phyloP scores from a whole-genome alignment of 768 basidiomycete species.

The Sistotremastrum suecicum region DNA sequence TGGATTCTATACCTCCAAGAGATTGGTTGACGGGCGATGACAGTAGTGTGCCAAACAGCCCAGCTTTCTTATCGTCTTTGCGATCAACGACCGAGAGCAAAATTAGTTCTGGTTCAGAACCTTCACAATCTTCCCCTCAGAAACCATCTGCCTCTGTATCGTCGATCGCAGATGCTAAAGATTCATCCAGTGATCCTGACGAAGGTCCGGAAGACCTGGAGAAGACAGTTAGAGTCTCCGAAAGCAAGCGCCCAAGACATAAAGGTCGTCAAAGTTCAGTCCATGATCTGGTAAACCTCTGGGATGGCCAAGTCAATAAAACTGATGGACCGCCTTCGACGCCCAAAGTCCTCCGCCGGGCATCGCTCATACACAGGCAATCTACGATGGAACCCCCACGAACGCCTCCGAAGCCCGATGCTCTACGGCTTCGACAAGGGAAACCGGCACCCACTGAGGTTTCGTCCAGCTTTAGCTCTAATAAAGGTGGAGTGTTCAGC shows the following conservation, averaged over 20 bases:
- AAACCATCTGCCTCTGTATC: not conserved
- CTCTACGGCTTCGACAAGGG: too few species aligned
- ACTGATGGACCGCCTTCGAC: not conserved
- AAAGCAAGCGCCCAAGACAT: constrained; percentile 19
- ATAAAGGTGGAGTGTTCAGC: too few species aligned
- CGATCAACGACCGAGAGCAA: not conserved
- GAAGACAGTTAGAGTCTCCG: constrained; percentile 13
- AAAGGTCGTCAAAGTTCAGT: constrained; percentile 68
- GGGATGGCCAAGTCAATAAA: constrained; percentile 37
- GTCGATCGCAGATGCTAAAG: constrained; percentile 12
- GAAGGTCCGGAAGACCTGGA: constrained; percentile 35
- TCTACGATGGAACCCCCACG: too few species aligned
- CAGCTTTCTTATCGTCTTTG: not conserved
- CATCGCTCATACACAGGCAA: not conserved
- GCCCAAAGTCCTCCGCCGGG: not conserved
- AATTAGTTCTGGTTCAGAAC: not conserved
- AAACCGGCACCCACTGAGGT: too few species aligned
- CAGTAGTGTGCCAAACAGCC: constrained; percentile 10
- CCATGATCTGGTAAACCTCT: constrained; percentile 69
- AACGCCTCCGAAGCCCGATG: too few species aligned
- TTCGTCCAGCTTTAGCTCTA: too few species aligned
- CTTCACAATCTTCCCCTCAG: not conserved
- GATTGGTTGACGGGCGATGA: constrained; percentile 73
- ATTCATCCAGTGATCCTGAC: constrained; percentile 37
- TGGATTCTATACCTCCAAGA: constrained; percentile 13